phyloP scores from a whole-genome alignment of 2,329 filamentous ascomycete genomes.

The Helotiales sp. region DNA sequence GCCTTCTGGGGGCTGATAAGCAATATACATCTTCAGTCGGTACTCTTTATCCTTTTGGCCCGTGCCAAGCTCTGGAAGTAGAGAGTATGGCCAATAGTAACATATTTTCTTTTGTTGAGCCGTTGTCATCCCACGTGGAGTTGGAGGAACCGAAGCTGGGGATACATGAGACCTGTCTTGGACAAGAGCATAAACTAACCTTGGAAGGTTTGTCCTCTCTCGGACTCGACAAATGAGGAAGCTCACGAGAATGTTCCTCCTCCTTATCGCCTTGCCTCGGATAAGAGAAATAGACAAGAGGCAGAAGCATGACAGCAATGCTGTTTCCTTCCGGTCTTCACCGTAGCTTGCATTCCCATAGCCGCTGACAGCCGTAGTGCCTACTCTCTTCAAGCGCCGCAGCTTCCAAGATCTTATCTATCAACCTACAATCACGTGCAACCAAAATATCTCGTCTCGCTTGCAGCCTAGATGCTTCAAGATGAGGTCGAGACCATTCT shows the following conservation, averaged over 20 bases:
- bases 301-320: not conserved
- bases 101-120: not conserved
- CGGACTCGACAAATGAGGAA: not conserved
- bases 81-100: too few relatives aligned
- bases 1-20: constrained; percentile 1
- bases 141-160: not conserved
- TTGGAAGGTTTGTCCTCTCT: not conserved
- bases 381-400: too few relatives aligned
- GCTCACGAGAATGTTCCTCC: not conserved
- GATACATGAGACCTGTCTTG: too few relatives aligned
- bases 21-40: not conserved
- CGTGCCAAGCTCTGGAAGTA: too few relatives aligned
- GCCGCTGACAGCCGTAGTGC: not conserved
- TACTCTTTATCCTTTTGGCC: not conserved
- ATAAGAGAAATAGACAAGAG: not conserved
- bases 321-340: not conserved
- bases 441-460: too few relatives aligned
- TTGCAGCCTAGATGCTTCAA: too few relatives aligned
- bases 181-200: too few relatives aligned
- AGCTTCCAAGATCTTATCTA: too few relatives aligned
- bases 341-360: not conserved
- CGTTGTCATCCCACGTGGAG: not conserved
- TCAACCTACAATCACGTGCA: too few relatives aligned
- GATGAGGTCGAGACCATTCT: not conserved
- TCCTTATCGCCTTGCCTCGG: too few relatives aligned